Conservation (phyloP, 768 basidiomycete genomes). For the Imleria badia region DNA sequence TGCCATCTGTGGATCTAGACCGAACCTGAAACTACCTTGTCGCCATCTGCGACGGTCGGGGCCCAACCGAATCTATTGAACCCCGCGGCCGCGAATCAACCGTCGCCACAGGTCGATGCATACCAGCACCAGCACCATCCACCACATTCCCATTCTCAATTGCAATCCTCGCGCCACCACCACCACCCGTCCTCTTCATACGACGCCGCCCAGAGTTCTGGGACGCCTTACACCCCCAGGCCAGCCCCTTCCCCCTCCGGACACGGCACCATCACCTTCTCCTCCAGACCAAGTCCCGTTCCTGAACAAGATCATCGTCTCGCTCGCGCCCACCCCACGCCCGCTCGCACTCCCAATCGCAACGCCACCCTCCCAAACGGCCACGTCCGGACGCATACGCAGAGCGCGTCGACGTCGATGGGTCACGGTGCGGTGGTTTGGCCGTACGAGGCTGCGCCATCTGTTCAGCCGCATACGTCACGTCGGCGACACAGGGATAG, state of each 20-base stretch:
- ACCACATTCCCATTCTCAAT: neutral
- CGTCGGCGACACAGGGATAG: conserved; percentile 12
- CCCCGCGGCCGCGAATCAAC: conserved; percentile 39
- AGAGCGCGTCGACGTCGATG: conserved; percentile 12
- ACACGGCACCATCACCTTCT: neutral
- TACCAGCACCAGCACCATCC: conserved; percentile 2
- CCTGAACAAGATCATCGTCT: conserved; percentile 5
- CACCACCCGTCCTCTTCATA: neutral
- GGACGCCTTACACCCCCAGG: conserved; percentile 8
- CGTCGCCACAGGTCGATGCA: conserved; percentile 24
- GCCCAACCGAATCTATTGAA: conserved; percentile 43
- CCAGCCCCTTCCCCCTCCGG: conserved; percentile 13
- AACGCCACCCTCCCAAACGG: neutral
- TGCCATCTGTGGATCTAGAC: too few relatives aligned
- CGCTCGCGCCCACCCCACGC: neutral
- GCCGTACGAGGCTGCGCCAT: conserved; percentile 29
- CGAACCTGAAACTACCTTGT: conserved; percentile 37
- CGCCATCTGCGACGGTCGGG: conserved; percentile 28
- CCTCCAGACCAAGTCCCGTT: neutral
- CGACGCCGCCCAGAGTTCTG: conserved; percentile 6
- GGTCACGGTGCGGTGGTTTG: neutral
- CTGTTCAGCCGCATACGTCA: conserved; percentile 24
- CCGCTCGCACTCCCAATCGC: neutral
- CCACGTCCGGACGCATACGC: conserved; percentile 9
- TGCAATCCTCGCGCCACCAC: neutral